Percentiles rank a stretch among this genome's conserved stretches.
Evolutionary conservation across 2,329 filamentous ascomycete species (phyloP).

Genomic region (Sarocladium kiliense): DNA sequence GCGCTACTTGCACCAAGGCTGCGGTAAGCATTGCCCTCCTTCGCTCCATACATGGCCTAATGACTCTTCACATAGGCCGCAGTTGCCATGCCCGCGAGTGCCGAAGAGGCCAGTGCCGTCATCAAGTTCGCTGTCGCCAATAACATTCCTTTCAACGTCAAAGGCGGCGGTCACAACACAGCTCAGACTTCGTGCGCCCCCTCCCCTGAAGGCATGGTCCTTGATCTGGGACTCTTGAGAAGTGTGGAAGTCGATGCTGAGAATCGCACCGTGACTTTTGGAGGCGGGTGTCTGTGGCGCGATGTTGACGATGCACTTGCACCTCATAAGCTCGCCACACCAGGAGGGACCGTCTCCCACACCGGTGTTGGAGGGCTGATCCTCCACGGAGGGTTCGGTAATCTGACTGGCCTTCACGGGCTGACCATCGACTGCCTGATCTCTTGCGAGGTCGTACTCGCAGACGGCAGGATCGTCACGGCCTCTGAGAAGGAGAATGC

Average conservation of each 20-base stretch:
- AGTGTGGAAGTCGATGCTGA: slow-evolving; percentile 41
- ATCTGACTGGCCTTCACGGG: slow-evolving; percentile 48
- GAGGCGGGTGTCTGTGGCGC: slow-evolving; percentile 48
- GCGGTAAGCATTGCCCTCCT: slow-evolving; percentile 2
- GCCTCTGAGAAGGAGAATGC: slow-evolving; percentile 37
- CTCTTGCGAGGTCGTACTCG: slow-evolving; percentile 32
- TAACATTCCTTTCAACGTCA: slow-evolving; percentile 44
- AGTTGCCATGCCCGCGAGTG: slow-evolving; percentile 35
- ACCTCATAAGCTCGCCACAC: slow-evolving; percentile 48
- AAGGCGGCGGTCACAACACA: slow-evolving; percentile 52
- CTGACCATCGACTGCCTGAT: slow-evolving; percentile 39
- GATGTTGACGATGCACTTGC: slow-evolving; percentile 49
- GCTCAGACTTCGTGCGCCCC: slow-evolving; percentile 35
- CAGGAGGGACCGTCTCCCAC: slow-evolving; percentile 58
- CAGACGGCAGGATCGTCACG: slow-evolving; percentile 28
- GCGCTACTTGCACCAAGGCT: slow-evolving; percentile 8
- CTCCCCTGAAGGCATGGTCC: slow-evolving; percentile 48
- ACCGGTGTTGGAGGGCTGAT: slow-evolving; percentile 57
- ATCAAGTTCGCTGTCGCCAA: slow-evolving; percentile 38
- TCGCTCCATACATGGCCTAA: background rate
- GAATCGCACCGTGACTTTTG: slow-evolving; percentile 39
- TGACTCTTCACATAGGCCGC: slow-evolving; percentile 28
- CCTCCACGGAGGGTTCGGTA: slow-evolving; percentile 54
- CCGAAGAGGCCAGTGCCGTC: slow-evolving; percentile 33
- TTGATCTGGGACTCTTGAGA: slow-evolving; percentile 48